Percentiles rank a stretch among this genome's conserved stretches.
phyloP scores from a whole-genome alignment of 805 yeast genomes.

The Nakazawaea anatomiae region DNA sequence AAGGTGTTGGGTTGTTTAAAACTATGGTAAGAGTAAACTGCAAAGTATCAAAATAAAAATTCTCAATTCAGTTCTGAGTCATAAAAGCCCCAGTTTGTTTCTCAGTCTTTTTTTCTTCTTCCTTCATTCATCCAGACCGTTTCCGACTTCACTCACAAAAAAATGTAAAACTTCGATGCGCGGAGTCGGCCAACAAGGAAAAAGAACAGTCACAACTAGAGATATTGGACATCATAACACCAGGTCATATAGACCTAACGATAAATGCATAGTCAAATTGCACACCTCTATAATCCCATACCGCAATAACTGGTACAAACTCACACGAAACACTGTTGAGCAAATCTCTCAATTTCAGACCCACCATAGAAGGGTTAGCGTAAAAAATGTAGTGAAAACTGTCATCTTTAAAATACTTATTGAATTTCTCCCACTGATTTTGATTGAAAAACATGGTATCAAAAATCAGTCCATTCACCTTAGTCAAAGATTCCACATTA shows the following conservation, averaged over 20 bases:
- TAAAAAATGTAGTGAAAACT: constrained; percentile 1
- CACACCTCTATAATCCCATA: constrained; percentile 22
- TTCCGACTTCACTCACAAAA: no score
- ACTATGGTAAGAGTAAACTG: neutral
- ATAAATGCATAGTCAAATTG: constrained; percentile 18
- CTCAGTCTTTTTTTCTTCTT: no score
- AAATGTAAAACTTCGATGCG: no score
- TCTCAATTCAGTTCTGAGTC: neutral
- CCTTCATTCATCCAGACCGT: no score
- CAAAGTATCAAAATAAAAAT: neutral
- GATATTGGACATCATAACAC: neutral
- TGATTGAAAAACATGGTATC: neutral
- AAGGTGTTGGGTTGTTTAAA: neutral
- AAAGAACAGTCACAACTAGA: neutral
- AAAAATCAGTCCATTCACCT: neutral
- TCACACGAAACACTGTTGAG: constrained; percentile 15
- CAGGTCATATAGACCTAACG: constrained; percentile 11
- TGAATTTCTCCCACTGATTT: neutral
- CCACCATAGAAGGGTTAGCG: neutral
- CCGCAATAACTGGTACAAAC: constrained; percentile 20
- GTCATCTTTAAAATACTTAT: neutral
- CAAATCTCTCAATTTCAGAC: neutral
- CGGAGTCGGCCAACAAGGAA: neutral
- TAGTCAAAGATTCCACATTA: no score
- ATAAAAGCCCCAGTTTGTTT: neutral